A percentile compares a stretch with the other conserved stretches of the same genome.
These are phyloP conservation scores for Rugosomyces carneus DNA, from an alignment of 1,284 basidiomycete genomes.

Conservation along the genomic window DNA sequence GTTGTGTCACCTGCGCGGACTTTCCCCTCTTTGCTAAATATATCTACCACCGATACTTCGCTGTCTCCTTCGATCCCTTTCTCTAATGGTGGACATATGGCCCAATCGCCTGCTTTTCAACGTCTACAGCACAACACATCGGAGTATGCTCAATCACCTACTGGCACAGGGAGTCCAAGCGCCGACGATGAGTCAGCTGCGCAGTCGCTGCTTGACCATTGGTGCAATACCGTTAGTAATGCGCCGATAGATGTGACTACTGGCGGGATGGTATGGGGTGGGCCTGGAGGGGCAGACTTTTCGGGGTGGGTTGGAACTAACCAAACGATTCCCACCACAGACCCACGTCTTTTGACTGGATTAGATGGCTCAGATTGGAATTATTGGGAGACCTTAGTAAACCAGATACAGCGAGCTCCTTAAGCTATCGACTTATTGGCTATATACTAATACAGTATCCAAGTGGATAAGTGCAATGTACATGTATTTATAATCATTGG, in stretches of 20 bases:
- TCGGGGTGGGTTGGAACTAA: slow-evolving; percentile 52
- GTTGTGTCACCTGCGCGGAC: slow-evolving; percentile 27
- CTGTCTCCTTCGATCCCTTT: slow-evolving; percentile 28
- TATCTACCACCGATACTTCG: slow-evolving; percentile 21
- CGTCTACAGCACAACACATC: slow-evolving; percentile 50
- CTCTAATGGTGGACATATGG: slow-evolving; percentile 27
- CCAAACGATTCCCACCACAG: slow-evolving; percentile 30
- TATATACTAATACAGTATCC: too few species aligned
- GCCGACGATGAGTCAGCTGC: slow-evolving; percentile 71
- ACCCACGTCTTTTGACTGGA: slow-evolving; percentile 38
- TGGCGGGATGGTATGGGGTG: slow-evolving; percentile 57
- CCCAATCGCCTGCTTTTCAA: slow-evolving; percentile 51
- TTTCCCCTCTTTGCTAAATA: slow-evolving; percentile 29
- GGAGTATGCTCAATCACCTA: slow-evolving; percentile 45
- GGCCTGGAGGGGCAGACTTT: slow-evolving; percentile 50
- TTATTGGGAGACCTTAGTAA: slow-evolving; percentile 78
- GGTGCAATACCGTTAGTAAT: slow-evolving; percentile 71
- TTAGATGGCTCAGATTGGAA: slow-evolving; percentile 68
- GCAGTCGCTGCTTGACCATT: slow-evolving; percentile 72
- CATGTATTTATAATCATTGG: too few species aligned
- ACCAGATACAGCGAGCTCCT: slow-evolving; percentile 60
- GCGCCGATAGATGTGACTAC: slow-evolving; percentile 49
- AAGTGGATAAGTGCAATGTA: too few species aligned
- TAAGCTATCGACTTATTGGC: slow-evolving; percentile 17
- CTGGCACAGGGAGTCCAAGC: slow-evolving; percentile 57